Evolutionary conservation across 2,329 filamentous ascomycete genomes (phyloP).

Genomic region (Penicillium sclerotigenum): DNA sequence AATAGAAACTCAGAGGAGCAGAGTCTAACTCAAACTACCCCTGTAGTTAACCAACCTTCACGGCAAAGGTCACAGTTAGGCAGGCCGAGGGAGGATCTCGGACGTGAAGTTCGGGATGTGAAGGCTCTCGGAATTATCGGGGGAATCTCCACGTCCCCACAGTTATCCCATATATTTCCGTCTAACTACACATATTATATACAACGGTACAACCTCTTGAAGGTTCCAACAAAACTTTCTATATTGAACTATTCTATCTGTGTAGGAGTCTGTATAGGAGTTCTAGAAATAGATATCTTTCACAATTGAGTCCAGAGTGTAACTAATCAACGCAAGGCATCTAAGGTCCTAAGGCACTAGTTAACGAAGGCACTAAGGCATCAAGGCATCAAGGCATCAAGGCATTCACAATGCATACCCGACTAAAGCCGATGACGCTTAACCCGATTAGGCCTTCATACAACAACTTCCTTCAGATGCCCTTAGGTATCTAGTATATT

Average conservation of each 20-base stretch:
- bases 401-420: not conserved
- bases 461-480: too few species aligned
- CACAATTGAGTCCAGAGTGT: too few species aligned
- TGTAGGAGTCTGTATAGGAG: not conserved
- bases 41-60: not conserved
- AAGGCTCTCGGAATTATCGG: not conserved
- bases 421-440: not conserved
- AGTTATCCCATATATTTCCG: not conserved
- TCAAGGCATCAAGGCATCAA: not conserved
- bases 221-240: too few species aligned
- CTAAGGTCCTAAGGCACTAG: too few species aligned
- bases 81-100: not conserved
- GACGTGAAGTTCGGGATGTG: slow-evolving; percentile 1
- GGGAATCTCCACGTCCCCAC: not conserved
- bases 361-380: not conserved
- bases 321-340: too few species aligned
- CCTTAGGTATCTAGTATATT: too few species aligned
- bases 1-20: not conserved
- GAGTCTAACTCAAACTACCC: not conserved
- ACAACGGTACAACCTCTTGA: not conserved
- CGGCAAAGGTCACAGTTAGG: not conserved
- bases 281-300: not conserved
- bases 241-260: not conserved
- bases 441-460: not conserved
- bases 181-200: too few species aligned